A percentile compares a stretch with the other conserved stretches of the same genome.
Conservation (phyloP, 257 asterid genomes). For the Jacaranda copaia region DNA sequence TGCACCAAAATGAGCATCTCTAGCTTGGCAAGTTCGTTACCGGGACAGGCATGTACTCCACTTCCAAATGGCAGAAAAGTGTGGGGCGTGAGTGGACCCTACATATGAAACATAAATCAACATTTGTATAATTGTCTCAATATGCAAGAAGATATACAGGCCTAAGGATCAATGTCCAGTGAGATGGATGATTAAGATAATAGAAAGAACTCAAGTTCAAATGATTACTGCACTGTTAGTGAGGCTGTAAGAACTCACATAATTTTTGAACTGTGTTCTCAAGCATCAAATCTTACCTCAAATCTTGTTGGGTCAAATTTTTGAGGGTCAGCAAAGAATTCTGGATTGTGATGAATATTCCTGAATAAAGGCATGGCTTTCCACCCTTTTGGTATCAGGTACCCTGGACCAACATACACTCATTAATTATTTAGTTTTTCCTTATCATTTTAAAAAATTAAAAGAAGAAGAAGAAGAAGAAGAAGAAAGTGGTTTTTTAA, state of each 20-base stretch:
- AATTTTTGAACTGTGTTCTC: not conserved
- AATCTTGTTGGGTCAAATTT: slow-evolving; percentile 64
- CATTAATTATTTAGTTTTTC: not conserved
- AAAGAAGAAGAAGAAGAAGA: too few relatives aligned
- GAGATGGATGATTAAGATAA: too few relatives aligned
- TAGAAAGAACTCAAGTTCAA: too few relatives aligned
- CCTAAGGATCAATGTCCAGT: too few relatives aligned
- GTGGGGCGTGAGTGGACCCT: slow-evolving; percentile 66
- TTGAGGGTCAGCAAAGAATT: slow-evolving; percentile 60
- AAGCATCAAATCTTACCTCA: slow-evolving; percentile 47
- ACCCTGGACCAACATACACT: slow-evolving; percentile 44
- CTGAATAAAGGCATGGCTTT: slow-evolving; percentile 72
- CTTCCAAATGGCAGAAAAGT: slow-evolving; percentile 77
- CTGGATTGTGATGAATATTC: slow-evolving; percentile 72
- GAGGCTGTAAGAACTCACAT: not conserved
- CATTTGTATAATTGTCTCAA: not conserved
- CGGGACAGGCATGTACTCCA: slow-evolving; percentile 81
- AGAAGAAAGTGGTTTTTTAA: too few relatives aligned
- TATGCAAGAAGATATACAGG: too few relatives aligned
- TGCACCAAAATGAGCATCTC: slow-evolving; percentile 69
- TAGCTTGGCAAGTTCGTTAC: slow-evolving; percentile 72
- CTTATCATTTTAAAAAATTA: too few relatives aligned
- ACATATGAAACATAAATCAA: too few relatives aligned
- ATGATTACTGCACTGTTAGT: too few relatives aligned
- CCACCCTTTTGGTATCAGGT: slow-evolving; percentile 78